Percentiles rank a stretch among this genome's conserved stretches.
phyloP scores from a whole-genome alignment of 1,139 yeast genomes.

The Trichomonascaceae sp. region DNA sequence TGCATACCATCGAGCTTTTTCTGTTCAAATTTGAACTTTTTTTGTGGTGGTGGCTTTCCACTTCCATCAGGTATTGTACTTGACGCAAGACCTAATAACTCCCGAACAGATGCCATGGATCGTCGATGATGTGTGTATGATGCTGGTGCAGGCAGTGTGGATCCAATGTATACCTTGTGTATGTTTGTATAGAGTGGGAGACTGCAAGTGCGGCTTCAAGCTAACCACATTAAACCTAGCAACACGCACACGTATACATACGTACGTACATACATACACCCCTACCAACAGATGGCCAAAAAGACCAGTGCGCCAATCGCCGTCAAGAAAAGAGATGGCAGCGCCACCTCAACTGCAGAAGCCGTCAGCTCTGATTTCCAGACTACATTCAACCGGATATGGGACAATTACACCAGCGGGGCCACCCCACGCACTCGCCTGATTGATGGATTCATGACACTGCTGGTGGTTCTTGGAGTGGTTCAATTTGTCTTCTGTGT shows the following conservation, averaged over 20 bases:
- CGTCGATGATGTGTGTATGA: too few species aligned
- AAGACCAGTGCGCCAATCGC: too few species aligned
- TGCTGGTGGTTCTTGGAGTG: slow-evolving; percentile 60
- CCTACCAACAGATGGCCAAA: too few species aligned
- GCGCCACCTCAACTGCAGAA: slow-evolving; percentile 7
- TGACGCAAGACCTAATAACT: background rate
- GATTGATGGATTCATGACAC: slow-evolving; percentile 65
- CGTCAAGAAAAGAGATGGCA: too few species aligned
- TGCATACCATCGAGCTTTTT: slow-evolving; percentile 60
- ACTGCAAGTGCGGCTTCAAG: too few species aligned
- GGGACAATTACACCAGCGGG: slow-evolving; percentile 11
- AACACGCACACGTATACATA: too few species aligned
- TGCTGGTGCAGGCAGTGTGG: too few species aligned
- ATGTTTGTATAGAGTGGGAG: too few species aligned
- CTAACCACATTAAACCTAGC: too few species aligned
- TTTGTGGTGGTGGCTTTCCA: background rate
- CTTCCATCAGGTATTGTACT: background rate
- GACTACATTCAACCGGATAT: background rate
- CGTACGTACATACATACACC: too few species aligned
- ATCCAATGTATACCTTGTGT: too few species aligned
- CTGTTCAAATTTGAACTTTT: background rate
- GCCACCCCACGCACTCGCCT: slow-evolving; percentile 30
- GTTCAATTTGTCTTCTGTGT: slow-evolving; percentile 69
- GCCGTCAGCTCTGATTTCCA: slow-evolving; percentile 4
- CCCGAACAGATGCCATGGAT: background rate